These are phyloP conservation scores for Porcisia hertigi DNA, from an alignment of 208 protist genomes.

Conservation along the genomic window DNA sequence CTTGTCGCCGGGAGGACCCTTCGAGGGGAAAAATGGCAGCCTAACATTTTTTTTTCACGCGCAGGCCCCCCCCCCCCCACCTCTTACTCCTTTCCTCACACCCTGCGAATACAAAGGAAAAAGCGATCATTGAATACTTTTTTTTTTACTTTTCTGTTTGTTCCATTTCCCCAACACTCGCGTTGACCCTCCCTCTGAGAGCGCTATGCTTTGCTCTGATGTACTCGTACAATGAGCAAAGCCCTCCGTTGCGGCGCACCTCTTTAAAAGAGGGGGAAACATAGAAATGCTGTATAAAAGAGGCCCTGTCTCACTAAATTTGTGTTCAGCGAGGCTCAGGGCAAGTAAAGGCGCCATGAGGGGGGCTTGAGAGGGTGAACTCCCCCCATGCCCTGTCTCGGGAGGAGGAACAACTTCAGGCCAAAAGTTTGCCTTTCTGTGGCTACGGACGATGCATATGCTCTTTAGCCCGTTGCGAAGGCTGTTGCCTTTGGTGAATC, in stretches of 20 bases:
- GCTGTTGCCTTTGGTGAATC: not conserved
- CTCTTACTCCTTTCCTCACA: not conserved
- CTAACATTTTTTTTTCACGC: not conserved
- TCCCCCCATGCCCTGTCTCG: not conserved
- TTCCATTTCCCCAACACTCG: not conserved
- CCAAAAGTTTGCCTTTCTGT: not conserved
- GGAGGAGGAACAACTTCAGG: not conserved
- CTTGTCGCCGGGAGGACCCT: not conserved
- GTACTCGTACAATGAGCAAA: not conserved
- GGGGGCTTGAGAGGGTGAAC: not conserved
- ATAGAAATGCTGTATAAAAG: not conserved
- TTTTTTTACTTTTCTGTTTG: not conserved
- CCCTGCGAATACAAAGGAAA: not conserved
- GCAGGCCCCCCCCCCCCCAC: too few species aligned
- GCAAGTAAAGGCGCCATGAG: not conserved
- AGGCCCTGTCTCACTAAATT: not conserved
- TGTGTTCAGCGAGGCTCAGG: not conserved
- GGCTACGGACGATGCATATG: not conserved
- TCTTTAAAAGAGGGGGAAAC: not conserved
- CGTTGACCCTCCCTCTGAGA: not conserved
- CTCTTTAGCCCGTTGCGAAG: not conserved
- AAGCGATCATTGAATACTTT: not conserved
- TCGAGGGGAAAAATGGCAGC: not conserved
- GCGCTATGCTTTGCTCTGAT: conserved; percentile 2
- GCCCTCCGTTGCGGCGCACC: conserved; percentile 8